These are phyloP conservation scores for Fusarium tupiense DNA, from an alignment of 2,329 filamentous ascomycete genomes.

Conservation along the genomic window DNA sequence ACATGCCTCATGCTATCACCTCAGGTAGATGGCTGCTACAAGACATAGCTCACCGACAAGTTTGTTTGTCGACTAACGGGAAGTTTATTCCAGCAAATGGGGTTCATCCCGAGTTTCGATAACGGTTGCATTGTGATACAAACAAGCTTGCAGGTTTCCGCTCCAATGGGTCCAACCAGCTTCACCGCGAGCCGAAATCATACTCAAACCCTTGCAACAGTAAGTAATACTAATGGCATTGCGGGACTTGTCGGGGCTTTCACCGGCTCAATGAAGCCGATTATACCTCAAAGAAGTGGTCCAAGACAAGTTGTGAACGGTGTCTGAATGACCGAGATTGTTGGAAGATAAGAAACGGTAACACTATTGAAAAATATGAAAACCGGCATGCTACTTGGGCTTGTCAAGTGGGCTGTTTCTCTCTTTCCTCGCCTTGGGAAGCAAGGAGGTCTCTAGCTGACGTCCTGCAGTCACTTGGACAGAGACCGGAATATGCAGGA, in stretches of 20 bases:
- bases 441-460: constrained; percentile 4
- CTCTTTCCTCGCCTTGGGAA: constrained; percentile 22
- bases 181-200: constrained; percentile 21
- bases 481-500: constrained; percentile 25
- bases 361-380: constrained; percentile 29
- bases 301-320: background rate
- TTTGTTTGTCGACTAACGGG: constrained; percentile 20
- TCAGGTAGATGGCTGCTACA: constrained; percentile 6
- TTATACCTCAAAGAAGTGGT: background rate
- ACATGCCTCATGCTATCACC: constrained; percentile 5
- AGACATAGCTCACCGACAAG: constrained; percentile 23
- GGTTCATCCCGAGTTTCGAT: constrained; percentile 37
- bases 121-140: constrained; percentile 33
- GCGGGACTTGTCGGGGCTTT: constrained; percentile 10
- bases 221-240: constrained; percentile 7
- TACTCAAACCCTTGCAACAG: constrained; percentile 15
- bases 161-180: constrained; percentile 25
- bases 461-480: constrained; percentile 10
- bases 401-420: constrained; percentile 12
- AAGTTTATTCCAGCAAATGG: constrained; percentile 33
- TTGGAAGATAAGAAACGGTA: background rate
- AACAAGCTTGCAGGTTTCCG: constrained; percentile 31
- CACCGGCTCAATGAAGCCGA: background rate
- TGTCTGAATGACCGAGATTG: background rate
- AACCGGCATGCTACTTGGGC: constrained; percentile 4